Base-by-base conservation (phyloP, 2,329 filamentous ascomycete genomes). In the Coleophoma eucalyptorum region DNA sequence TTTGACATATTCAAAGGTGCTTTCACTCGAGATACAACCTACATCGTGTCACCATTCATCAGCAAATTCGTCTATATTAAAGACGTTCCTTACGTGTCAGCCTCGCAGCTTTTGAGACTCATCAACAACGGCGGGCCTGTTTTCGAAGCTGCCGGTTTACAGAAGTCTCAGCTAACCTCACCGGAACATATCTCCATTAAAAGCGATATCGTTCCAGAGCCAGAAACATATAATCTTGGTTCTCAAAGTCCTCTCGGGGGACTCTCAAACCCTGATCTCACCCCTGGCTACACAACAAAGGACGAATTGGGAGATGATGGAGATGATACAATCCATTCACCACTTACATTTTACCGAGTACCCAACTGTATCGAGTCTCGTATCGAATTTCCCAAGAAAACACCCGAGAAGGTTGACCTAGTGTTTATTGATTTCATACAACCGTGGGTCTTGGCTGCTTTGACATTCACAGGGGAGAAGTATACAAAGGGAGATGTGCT, bases 1-100 rank as follows among this genome's bases (percentile, higher is more conserved):
- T 99, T 97, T 68, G 94, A 99, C 67, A 89, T 99, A 54, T 96
- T 97, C 76, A 84, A 93, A 67, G 94, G 94, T 0, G 76, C 86
- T 0, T 97, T 97, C 64, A 97, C 94, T 0, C 83, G 84, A 37
- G 94, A 99, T 66, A 87, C 86, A 4, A 90, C 88, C 0, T 97
- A 84, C 65, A 86, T 93, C 37, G 79, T 97, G 26, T 95, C 89
- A 8, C 94, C 94, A 0, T 99, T 99, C 66, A 83, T 82, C 2
- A 96, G 87, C 67, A 81, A 80, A 1, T 87, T 97, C 67, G 76
- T 79, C 21, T 90, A 84, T 58, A 76, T 97, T 47, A 84, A 86
- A 48, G 83, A 95, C 59, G 88, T 99, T 4, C 89, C 92, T 0
- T 95, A 91, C 65, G 72, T 75, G 13, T 79, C 84, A 15, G 94